Evolutionary conservation across 1,284 basidiomycete species (phyloP), one percentile per base, ranked within the genome.

Genomic region (Melampsora americana): DNA sequence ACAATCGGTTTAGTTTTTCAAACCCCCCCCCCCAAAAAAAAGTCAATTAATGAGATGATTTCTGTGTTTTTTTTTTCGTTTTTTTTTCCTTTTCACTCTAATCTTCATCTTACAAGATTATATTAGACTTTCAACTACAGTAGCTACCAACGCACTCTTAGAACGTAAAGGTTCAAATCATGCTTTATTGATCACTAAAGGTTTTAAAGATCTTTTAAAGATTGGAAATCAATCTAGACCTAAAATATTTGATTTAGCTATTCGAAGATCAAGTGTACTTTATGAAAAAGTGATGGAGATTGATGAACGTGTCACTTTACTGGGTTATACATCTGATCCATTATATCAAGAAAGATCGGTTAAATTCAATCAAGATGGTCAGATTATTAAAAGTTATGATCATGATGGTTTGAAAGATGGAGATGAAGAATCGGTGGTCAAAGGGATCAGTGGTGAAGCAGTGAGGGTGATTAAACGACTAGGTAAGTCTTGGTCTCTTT

Each of bases 171-270:
- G 95, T 0, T 89, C 92, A 80, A 89, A 89, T 79, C 93, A 96
- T 78, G 95, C 93, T 0, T 85, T 99, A 28, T 84, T 98, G 23
- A 96, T 95, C 81, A 97, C 95, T 0, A 89, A 89, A 79, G 95
- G 93, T 0, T 97, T 96, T 86, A 70, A 83, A 79, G 95, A 97
- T 83, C 87, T 97, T 20, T 87, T 97, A 2, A 86, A 90, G 69
- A 96, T 95, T 78, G 92, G 92, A 14, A 97, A 96, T 82, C 95
- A 97, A 82, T 90, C 92, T 11, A 89, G 95, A 44, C 95, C 93
- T 0, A 79, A 81, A 86, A 90, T 85, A 71, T 84, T 83, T 69
- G 82, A 83, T 71, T 80, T 84, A 44, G 81, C 81, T 46, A 85
- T 84, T 79, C 81, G 81, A 64, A 90, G 93, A 42, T 87, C 91